Conservation (phyloP, 768 basidiomycete species). For the Myochromella boudieri region DNA sequence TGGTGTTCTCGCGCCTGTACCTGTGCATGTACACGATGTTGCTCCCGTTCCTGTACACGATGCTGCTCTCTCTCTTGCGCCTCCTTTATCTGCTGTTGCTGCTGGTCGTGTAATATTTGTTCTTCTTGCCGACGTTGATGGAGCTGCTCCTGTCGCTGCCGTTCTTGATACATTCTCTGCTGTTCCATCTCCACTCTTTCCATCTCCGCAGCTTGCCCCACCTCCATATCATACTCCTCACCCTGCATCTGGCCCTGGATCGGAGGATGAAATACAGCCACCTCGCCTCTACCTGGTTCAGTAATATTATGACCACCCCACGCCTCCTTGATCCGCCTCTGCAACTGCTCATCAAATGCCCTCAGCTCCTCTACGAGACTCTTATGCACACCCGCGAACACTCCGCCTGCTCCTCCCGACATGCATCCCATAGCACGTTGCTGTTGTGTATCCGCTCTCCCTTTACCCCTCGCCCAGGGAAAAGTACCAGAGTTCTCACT, state of each 20-base stretch:
- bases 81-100: slow-evolving; percentile 16
- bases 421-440: slow-evolving; percentile 30
- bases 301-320: slow-evolving; percentile 36
- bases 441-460: neutral
- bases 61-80: slow-evolving; percentile 20
- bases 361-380: slow-evolving; percentile 54
- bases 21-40: slow-evolving; percentile 7
- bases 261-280: slow-evolving; percentile 23
- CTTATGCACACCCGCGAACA: slow-evolving; percentile 54
- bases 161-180: slow-evolving; percentile 23
- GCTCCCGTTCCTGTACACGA: slow-evolving; percentile 17
- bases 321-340: slow-evolving; percentile 48
- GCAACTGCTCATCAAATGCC: slow-evolving; percentile 55
- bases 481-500: neutral
- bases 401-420: slow-evolving; percentile 30
- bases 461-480: neutral
- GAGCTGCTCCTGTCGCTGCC: slow-evolving; percentile 21
- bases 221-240: slow-evolving; percentile 23
- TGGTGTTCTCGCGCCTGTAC: slow-evolving; percentile 2
- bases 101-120: slow-evolving; percentile 20
- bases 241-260: slow-evolving; percentile 26
- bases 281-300: slow-evolving; percentile 23
- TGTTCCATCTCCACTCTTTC: slow-evolving; percentile 19
- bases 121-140: slow-evolving; percentile 21
- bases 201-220: slow-evolving; percentile 23